phyloP scores from a whole-genome alignment of 78 protist genomes.

The Dictyostelium citrinum region DNA sequence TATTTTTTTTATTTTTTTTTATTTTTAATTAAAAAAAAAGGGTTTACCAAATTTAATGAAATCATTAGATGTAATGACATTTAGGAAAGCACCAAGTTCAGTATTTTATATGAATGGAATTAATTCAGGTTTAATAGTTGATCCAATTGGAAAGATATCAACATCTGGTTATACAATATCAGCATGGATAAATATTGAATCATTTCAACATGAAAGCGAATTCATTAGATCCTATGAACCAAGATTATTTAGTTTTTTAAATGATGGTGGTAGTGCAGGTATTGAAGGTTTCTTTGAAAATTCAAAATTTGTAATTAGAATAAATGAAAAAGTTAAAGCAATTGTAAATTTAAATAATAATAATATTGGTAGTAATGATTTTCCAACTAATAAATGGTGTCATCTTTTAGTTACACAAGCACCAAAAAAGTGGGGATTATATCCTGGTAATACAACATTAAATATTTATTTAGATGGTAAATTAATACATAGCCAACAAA shows the following conservation, averaged over 20 bases:
- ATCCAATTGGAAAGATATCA: slow-evolving; percentile 49
- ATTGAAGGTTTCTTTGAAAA: slow-evolving; percentile 45
- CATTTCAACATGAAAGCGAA: background rate
- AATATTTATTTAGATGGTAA: slow-evolving; percentile 15
- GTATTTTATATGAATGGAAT: slow-evolving; percentile 49
- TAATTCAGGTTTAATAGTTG: slow-evolving; percentile 51
- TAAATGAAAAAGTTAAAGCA: slow-evolving; percentile 20
- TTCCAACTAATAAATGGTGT: slow-evolving; percentile 37
- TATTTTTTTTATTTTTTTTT: background rate
- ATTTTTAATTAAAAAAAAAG: background rate
- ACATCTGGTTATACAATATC: slow-evolving; percentile 15
- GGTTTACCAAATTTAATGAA: background rate
- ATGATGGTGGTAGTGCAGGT: slow-evolving; percentile 51
- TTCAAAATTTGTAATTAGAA: background rate
- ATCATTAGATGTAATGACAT: slow-evolving; percentile 41
- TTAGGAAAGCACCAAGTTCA: slow-evolving; percentile 30
- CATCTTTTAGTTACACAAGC: slow-evolving; percentile 35
- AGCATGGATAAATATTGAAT: slow-evolving; percentile 58
- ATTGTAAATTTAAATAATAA: background rate
- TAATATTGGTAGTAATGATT: background rate
- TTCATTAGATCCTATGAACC: slow-evolving; percentile 30
- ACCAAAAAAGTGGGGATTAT: slow-evolving; percentile 32
- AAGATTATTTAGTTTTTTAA: slow-evolving; percentile 30
- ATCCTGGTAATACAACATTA: background rate
- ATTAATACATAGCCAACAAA: background rate